Evolutionary conservation across 345 rosid species (phyloP), one percentile per base, ranked within the genome.

Genomic region (Linum tenue): DNA sequence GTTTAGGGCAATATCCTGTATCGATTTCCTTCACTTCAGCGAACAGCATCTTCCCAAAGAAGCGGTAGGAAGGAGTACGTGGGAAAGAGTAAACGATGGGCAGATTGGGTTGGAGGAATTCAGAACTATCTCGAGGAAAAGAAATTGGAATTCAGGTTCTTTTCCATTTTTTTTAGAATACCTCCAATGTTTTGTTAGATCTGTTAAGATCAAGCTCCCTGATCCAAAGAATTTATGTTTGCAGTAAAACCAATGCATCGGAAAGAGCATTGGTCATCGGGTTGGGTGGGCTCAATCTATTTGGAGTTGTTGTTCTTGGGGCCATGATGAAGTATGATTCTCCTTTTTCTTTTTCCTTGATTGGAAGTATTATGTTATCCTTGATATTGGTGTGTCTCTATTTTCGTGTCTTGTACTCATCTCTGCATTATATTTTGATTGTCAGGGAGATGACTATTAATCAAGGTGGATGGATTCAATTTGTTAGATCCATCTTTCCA

Each of bases 21-120:
- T 76, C 78, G 85, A n/a, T 94, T 94, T 73, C 92, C 85, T n/a
- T 88, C 97, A 50, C 85, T 94, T 72, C 99, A 94, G 70, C 92
- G 97, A 36, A 85, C 99, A 62, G 95, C 96, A 76, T 82, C 88
- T 60, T 83, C 88, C 73, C 82, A 82, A 65, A 77, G 82, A 69
- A 83, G 78, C 77, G 80, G 91, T 73, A 81, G 80, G 73, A 94
- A 90, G 78, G 97, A 88, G 81, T 86, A 87, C 59, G 86, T 84
- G 10, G 95, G 97, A 37, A 86, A 67, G 73, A 37, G 38, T 17
- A 57, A 37, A 57, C 80, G 79, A 79, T 92, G 90, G 91, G 77
- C 84, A 62, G 96, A 88, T 68, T 79, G 82, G 85, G 84, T 81
- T 75, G 89, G 89, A 72, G 92, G 83, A 63, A 69, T 83, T 79